Percentiles rank a stretch among this genome's conserved stretches.
phyloP scores from a whole-genome alignment of 176 grass and related monocot species.

The Rhynchospora breviuscula region DNA sequence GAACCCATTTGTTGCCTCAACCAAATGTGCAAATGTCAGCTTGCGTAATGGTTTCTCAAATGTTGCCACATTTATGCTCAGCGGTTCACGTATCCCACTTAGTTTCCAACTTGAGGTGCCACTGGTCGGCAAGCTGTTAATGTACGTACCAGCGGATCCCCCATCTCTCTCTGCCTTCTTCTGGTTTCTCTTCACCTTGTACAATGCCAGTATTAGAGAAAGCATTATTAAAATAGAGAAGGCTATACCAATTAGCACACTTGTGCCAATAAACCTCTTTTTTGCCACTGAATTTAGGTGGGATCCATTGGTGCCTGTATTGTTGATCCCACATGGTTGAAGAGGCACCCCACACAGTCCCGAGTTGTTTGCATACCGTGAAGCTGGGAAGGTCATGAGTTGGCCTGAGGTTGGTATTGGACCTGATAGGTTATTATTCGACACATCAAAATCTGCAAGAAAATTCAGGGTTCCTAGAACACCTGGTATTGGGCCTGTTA shows the following conservation, averaged over 20 bases:
- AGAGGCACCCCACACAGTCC: slow-evolving; percentile 83
- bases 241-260: slow-evolving; percentile 55
- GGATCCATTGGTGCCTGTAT: not conserved
- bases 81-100: slow-evolving; percentile 56
- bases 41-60: slow-evolving; percentile 91
- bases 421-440: slow-evolving; percentile 76
- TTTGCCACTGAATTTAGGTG: not conserved
- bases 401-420: slow-evolving; percentile 67
- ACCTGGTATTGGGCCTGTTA: slow-evolving; percentile 57
- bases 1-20: slow-evolving; percentile 95
- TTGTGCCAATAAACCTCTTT: slow-evolving; percentile 46
- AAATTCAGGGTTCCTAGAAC: slow-evolving; percentile 38
- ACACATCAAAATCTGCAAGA: slow-evolving; percentile 80
- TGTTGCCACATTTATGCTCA: slow-evolving; percentile 93
- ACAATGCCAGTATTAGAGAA: slow-evolving; percentile 49
- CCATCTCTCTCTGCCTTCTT: slow-evolving; percentile 43
- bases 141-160: slow-evolving; percentile 27
- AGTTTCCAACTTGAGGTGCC: slow-evolving; percentile 77
- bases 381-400: slow-evolving; percentile 57
- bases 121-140: slow-evolving; percentile 67
- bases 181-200: slow-evolving; percentile 62
- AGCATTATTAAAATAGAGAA: slow-evolving; percentile 57
- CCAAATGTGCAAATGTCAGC: slow-evolving; percentile 88
- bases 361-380: slow-evolving; percentile 71
- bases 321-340: slow-evolving; percentile 37